A percentile compares a stretch with the other conserved stretches of the same genome.
phyloP scores from a whole-genome alignment of 176 grass and related monocot genomes.

The Panicum miliaceum region DNA sequence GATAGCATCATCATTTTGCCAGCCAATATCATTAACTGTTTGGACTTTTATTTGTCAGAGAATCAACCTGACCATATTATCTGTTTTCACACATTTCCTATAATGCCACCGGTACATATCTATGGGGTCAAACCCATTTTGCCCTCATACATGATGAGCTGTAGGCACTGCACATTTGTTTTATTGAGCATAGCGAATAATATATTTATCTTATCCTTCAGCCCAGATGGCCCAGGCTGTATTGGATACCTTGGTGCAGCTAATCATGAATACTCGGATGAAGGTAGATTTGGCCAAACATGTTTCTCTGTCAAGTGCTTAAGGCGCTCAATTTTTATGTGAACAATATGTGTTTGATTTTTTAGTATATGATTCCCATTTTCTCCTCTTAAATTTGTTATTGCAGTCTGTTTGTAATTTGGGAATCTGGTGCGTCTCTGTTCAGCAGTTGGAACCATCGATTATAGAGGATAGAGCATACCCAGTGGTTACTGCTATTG shows the following conservation, averaged over 20 bases:
- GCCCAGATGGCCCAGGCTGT: conserved; percentile 25
- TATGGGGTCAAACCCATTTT: neutral
- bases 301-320: conserved; percentile 19
- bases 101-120: neutral
- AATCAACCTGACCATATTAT: neutral
- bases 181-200: neutral
- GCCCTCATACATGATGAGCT: neutral
- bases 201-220: conserved; percentile 17
- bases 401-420: conserved; percentile 80
- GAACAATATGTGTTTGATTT: neutral
- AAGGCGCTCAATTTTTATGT: neutral
- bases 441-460: conserved; percentile 65
- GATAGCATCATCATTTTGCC: neutral
- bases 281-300: conserved; percentile 52
- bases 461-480: conserved; percentile 48
- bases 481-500: conserved; percentile 53
- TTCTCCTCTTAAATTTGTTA: conserved; percentile 31
- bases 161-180: neutral
- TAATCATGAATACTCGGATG: conserved; percentile 70
- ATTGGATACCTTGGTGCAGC: conserved; percentile 63
- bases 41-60: neutral
- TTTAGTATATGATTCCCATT: conserved; percentile 22
- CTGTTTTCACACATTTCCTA: neutral
- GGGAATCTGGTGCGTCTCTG: conserved; percentile 77
- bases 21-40: neutral